Base-by-base conservation (phyloP, 2,329 filamentous ascomycete species). In the Sporothrix mexicana region DNA sequence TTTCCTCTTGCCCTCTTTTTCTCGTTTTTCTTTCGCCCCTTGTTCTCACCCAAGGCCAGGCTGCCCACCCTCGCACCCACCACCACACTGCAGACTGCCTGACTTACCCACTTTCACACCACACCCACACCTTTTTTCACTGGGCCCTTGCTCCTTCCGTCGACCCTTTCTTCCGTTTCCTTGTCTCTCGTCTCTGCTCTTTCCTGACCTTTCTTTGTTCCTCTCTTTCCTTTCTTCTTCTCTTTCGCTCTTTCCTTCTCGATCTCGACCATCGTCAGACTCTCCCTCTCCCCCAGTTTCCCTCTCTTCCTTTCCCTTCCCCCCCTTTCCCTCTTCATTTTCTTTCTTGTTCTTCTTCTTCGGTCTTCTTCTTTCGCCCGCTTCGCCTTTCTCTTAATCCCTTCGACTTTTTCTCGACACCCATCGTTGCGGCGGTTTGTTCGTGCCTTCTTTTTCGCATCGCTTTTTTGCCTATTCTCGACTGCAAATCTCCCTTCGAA, bases 231-330 rank as follows among this genome's bases (percentile, higher is more conserved):
- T 47, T 51, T 49, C 47, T 25, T 12, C 57, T 53, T 57, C 41
- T 30, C 57, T 43, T 17, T 51, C 12, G 30, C 30, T 62, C 49
- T 49, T n/a, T 59, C 53, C 9, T 17, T 51, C 25, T 53, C 51
- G 20, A 36, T 43, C 49, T 68, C 41, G 51, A 72, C 49, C 55
- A 69, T 72, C 71, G 53, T 57, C 64, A 69, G 30, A 71, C n/a
- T 49, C 51, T 43, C 53, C 51, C 23, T 43, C 20, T 25, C 53
- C 36, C 70, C 20, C 51, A 45, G n/a, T 61, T 51, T 51, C 36
- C 23, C 45, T 64, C 23, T 10, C 45, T 10, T 30, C 41, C 45
- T 10, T 30, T 23, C 23, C 41, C 25, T 12, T 43, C 45, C n/a
- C 25, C n/a, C 36, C 25, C 47, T 57, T 41, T 57, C 49, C 43